phyloP scores from a whole-genome alignment of 2,329 filamentous ascomycete species.

The Emericellopsis atlantica region DNA sequence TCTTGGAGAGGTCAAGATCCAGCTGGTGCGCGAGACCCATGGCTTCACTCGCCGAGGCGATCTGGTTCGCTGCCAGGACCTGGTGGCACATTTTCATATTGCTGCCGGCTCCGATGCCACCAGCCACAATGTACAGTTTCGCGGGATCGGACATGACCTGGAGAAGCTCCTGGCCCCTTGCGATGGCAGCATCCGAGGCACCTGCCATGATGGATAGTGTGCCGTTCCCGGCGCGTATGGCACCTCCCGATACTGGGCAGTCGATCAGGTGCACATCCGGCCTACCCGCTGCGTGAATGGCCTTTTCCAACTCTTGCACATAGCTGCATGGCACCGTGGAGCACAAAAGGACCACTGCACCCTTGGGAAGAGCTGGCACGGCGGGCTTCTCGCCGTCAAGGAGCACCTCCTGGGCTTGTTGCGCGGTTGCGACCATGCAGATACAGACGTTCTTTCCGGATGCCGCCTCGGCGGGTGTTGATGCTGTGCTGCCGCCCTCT shows the following conservation, averaged over 20 bases:
- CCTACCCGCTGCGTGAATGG: slow-evolving; percentile 41
- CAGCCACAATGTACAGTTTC: slow-evolving; percentile 51
- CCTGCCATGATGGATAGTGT: slow-evolving; percentile 65
- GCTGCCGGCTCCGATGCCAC: slow-evolving; percentile 49
- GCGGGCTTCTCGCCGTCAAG: slow-evolving; percentile 45
- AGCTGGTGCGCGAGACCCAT: slow-evolving; percentile 45
- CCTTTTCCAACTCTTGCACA: slow-evolving; percentile 43
- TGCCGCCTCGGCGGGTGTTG: slow-evolving; percentile 50
- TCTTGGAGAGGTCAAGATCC: slow-evolving; percentile 33
- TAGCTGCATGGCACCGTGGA: slow-evolving; percentile 60
- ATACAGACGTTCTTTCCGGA: slow-evolving; percentile 47
- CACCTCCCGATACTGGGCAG: slow-evolving; percentile 14
- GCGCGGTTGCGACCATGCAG: slow-evolving; percentile 64
- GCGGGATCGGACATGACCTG: slow-evolving; percentile 46
- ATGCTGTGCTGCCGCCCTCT: slow-evolving; percentile 47
- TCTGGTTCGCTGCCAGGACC: slow-evolving; percentile 51
- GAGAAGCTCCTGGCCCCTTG: slow-evolving; percentile 44
- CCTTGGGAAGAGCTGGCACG: slow-evolving; percentile 33
- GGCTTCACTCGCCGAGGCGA: slow-evolving; percentile 45
- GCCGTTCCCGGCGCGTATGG: slow-evolving; percentile 37
- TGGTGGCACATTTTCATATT: slow-evolving; percentile 61
- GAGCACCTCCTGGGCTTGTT: slow-evolving; percentile 54
- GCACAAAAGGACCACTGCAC: slow-evolving; percentile 51
- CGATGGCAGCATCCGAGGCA: slow-evolving; percentile 41
- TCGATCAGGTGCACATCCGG: slow-evolving; percentile 41